phyloP scores from a whole-genome alignment of 306 rosid genomes.

The Begonia fuchsioides region DNA sequence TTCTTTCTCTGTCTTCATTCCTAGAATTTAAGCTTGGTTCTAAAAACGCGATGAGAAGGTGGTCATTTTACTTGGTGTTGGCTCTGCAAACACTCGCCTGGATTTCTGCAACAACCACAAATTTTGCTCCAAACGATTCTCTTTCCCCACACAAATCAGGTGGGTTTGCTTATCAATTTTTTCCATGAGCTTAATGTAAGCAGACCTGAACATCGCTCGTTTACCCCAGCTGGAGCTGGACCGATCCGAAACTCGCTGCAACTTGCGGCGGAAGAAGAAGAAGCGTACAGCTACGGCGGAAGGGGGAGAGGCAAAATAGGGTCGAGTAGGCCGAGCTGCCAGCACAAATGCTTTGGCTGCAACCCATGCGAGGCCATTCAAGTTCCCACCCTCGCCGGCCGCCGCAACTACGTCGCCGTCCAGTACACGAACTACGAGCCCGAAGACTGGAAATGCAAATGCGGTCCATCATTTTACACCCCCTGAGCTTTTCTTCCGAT shows the following conservation, averaged over 20 bases:
- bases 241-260: no score
- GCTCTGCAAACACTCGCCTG: slow-evolving; percentile 40
- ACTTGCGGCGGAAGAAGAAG: slow-evolving; percentile 5
- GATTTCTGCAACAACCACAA: slow-evolving; percentile 37
- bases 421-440: slow-evolving; percentile 71
- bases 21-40: no score
- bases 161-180: no score
- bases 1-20: no score
- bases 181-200: no score
- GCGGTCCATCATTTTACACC: no score
- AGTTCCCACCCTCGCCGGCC: slow-evolving; percentile 48
- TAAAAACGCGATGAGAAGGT: no score
- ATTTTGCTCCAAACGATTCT: slow-evolving; percentile 28
- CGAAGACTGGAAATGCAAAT: no score
- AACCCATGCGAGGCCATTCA: slow-evolving; percentile 87
- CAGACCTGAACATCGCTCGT: no score
- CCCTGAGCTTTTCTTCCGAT: no score
- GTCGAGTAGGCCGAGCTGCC: slow-evolving; percentile 87
- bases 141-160: neutral
- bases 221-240: no score
- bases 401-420: slow-evolving; percentile 28
- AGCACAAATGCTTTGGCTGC: slow-evolving; percentile 80
- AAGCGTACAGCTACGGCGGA: slow-evolving; percentile 16
- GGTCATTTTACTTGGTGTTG: slow-evolving; percentile 27
- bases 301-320: slow-evolving; percentile 50